Conservation (phyloP, 495 filamentous ascomycete genomes). For the Neurospora sp. region DNA sequence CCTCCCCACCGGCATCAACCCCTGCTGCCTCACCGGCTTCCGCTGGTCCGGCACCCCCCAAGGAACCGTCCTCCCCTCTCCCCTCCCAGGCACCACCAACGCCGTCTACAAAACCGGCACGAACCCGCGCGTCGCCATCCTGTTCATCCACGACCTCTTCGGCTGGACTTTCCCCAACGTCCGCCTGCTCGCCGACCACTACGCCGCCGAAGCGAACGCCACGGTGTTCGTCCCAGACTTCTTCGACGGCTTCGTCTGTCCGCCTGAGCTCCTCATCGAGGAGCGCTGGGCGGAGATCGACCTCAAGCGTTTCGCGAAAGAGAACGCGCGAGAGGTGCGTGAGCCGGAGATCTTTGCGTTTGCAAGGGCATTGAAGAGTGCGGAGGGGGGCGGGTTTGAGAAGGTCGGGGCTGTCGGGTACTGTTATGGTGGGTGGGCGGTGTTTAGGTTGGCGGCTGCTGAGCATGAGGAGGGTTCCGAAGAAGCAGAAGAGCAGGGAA, state of each 20-base stretch:
- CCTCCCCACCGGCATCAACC: neutral
- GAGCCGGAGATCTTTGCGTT: constrained; percentile 43
- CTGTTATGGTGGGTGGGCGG: constrained; percentile 53
- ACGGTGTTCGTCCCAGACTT: constrained; percentile 52
- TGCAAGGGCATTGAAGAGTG: constrained; percentile 32
- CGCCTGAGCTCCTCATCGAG: constrained; percentile 17
- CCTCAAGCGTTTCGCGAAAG: constrained; percentile 21
- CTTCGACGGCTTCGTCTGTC: constrained; percentile 29
- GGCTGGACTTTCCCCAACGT: constrained; percentile 50
- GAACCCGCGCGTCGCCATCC: constrained; percentile 35
- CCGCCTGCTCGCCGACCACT: constrained; percentile 46
- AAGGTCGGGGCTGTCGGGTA: constrained; percentile 47
- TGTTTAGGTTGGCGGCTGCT: constrained; percentile 32
- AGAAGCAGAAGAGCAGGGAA: constrained; percentile 1
- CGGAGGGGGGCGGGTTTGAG: constrained; percentile 15
- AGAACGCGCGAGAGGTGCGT: constrained; percentile 35
- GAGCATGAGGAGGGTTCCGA: constrained; percentile 13
- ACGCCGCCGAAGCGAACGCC: constrained; percentile 38
- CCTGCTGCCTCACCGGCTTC: constrained; percentile 32
- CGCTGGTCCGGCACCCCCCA: constrained; percentile 37
- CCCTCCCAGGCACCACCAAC: constrained; percentile 25
- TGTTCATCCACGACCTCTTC: constrained; percentile 47
- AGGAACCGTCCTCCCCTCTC: constrained; percentile 22
- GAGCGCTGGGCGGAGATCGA: constrained; percentile 29
- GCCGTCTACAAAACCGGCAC: constrained; percentile 35